Percentiles rank a stretch among this genome's conserved stretches.
Conservation (phyloP, 108 stramenopile species). For the Cafeteria roenbergensis region DNA sequence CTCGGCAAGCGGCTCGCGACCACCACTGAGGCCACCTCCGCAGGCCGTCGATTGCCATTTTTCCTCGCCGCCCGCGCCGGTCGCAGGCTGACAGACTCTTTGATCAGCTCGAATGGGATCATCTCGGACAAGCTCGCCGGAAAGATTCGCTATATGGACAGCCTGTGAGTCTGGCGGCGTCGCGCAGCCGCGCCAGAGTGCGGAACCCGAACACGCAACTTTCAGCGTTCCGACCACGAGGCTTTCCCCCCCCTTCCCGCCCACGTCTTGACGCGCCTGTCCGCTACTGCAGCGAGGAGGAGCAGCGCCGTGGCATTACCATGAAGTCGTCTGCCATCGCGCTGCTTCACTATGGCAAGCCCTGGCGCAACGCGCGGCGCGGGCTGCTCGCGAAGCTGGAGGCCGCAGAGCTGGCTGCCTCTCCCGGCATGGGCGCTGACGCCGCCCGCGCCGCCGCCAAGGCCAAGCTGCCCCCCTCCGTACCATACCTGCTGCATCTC, state of each 20-base stretch:
- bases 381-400: neutral
- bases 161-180: too few species aligned
- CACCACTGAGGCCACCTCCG: too few species aligned
- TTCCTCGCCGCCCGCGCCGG: too few species aligned
- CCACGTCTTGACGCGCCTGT: too few species aligned
- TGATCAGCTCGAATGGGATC: conserved; percentile 49
- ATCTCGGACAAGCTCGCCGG: conserved; percentile 46
- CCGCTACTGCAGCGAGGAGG: conserved; percentile 11
- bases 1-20: too few species aligned
- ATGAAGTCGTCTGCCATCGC: conserved; percentile 82
- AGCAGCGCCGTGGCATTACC: conserved; percentile 86
- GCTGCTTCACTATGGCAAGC: conserved; percentile 47
- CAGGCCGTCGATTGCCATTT: too few species aligned
- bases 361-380: conserved; percentile 7
- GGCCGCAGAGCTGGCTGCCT: neutral
- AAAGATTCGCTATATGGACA: conserved; percentile 25
- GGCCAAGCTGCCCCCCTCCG: conserved; percentile 4
- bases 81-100: conserved; percentile 33
- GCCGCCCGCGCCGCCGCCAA: conserved; percentile 2
- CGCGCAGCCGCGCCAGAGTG: too few species aligned
- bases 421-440: too few species aligned
- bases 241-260: too few species aligned
- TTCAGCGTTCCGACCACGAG: too few species aligned
- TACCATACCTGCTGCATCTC: conserved; percentile 67
- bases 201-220: too few species aligned